These are phyloP conservation scores for Cyclocybe cylindracea DNA, from an alignment of 768 basidiomycete genomes.

Conservation along the genomic window DNA sequence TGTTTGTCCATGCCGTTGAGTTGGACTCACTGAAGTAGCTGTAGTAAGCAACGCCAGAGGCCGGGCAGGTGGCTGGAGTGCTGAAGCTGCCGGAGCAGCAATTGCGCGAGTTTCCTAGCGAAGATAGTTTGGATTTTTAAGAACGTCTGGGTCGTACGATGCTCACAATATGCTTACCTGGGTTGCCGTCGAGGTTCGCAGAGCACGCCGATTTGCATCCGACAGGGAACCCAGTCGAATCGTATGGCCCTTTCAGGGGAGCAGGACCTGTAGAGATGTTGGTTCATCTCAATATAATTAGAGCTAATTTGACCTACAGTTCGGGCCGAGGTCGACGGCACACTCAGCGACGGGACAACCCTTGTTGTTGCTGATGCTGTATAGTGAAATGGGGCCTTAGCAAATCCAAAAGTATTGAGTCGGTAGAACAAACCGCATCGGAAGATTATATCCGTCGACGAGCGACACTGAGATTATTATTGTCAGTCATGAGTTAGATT, in stretches of 20 bases:
- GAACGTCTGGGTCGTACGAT: not conserved
- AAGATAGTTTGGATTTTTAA: not conserved
- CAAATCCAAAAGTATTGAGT: not conserved
- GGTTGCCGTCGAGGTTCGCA: slow-evolving; percentile 44
- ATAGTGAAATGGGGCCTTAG: not conserved
- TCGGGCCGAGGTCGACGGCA: slow-evolving; percentile 58
- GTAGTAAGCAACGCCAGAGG: slow-evolving; percentile 42
- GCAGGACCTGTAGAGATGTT: slow-evolving; percentile 26
- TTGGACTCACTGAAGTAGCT: slow-evolving; percentile 33
- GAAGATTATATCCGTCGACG: slow-evolving; percentile 68
- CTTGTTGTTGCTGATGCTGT: slow-evolving; percentile 50
- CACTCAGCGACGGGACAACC: slow-evolving; percentile 58
- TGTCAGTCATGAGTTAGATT: not conserved
- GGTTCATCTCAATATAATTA: no score
- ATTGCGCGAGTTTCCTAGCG: slow-evolving; percentile 55
- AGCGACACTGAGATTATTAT: slow-evolving; percentile 48
- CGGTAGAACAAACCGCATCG: slow-evolving; percentile 32
- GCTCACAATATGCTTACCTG: slow-evolving; percentile 23
- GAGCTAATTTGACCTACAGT: slow-evolving; percentile 39
- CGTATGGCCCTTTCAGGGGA: slow-evolving; percentile 51
- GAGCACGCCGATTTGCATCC: slow-evolving; percentile 64
- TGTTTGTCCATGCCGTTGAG: not conserved
- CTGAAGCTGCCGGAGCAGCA: slow-evolving; percentile 62
- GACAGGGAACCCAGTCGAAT: slow-evolving; percentile 51
- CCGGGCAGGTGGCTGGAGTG: slow-evolving; percentile 57